phyloP scores from a whole-genome alignment of 371 early-diverging fungal genomes.

The Mortierella sp. region DNA sequence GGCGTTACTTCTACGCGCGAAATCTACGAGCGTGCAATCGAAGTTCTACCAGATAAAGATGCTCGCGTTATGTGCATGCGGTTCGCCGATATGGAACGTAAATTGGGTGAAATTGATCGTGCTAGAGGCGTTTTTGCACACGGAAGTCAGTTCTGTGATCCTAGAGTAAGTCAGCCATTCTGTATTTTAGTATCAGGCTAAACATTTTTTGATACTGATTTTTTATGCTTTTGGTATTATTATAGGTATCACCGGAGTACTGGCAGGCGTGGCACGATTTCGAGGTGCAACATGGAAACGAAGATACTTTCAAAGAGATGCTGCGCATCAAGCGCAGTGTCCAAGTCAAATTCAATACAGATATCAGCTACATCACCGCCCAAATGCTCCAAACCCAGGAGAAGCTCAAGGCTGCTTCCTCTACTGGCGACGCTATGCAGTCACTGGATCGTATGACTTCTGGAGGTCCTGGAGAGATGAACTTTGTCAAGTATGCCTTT shows the following conservation, averaged over 20 bases:
- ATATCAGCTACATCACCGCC: constrained; percentile 65
- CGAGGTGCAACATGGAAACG: constrained; percentile 97
- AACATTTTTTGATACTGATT: not conserved
- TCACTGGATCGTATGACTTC: constrained; percentile 52
- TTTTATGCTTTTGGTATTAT: not conserved
- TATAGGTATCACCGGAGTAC: constrained; percentile 72
- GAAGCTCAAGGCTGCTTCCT: constrained; percentile 30
- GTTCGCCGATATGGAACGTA: constrained; percentile 90
- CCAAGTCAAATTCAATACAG: constrained; percentile 84
- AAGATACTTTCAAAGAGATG: constrained; percentile 99
- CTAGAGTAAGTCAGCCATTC: constrained; percentile 64
- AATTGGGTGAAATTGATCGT: constrained; percentile 96
- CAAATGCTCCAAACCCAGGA: constrained; percentile 58
- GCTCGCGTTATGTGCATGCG: constrained; percentile 85
- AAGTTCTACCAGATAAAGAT: constrained; percentile 85
- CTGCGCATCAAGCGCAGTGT: constrained; percentile 94
- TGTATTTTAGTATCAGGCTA: not conserved
- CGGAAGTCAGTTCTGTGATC: constrained; percentile 91
- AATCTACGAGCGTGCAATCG: constrained; percentile 93
- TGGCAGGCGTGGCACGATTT: constrained; percentile 97
- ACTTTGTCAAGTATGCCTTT: constrained; percentile 46
- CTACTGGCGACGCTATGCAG: constrained; percentile 55
- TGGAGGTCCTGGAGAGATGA: constrained; percentile 47
- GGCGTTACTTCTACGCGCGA: constrained; percentile 90
- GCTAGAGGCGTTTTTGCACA: constrained; percentile 94